phyloP scores from a whole-genome alignment of 768 basidiomycete species.

The Fibroporia radiculosa region DNA sequence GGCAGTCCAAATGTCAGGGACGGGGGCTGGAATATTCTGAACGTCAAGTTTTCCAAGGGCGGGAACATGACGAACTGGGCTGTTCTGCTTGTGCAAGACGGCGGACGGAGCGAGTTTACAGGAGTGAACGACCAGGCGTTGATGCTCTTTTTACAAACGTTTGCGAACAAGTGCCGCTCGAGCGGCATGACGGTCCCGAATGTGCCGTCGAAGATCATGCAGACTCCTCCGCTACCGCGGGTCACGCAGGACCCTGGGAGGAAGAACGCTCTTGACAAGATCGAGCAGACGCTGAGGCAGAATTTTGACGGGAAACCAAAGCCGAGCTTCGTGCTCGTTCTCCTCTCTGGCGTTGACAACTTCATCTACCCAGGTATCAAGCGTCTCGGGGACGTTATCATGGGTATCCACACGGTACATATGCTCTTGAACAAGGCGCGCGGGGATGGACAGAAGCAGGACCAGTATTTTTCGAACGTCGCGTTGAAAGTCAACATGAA shows the following conservation, averaged over 20 bases:
- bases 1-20: conserved; percentile 39
- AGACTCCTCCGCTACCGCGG: conserved; percentile 24
- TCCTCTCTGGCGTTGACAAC: conserved; percentile 62
- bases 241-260: conserved; percentile 29
- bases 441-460: conserved; percentile 45
- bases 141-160: conserved; percentile 38
- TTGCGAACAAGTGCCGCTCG: conserved; percentile 43
- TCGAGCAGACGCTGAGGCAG: conserved; percentile 26
- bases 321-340: conserved; percentile 62
- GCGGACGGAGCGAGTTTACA: conserved; percentile 25
- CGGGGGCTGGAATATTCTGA: conserved; percentile 72
- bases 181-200: conserved; percentile 51
- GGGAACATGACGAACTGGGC: conserved; percentile 52
- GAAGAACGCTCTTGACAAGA: conserved; percentile 33
- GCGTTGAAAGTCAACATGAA: conserved; percentile 80
- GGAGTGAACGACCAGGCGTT: conserved; percentile 39
- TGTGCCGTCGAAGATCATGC: conserved; percentile 28
- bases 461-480: conserved; percentile 79
- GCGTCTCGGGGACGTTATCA: conserved; percentile 61
- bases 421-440: conserved; percentile 61
- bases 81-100: conserved; percentile 58
- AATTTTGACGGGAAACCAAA: conserved; percentile 19
- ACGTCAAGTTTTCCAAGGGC: conserved; percentile 58
- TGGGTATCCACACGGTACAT: conserved; percentile 74
- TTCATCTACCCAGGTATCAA: conserved; percentile 79